Evolutionary conservation across 192 early-diverging fungal genomes (phyloP), one percentile per base, ranked within the genome.

Genomic region (Podochytrium sp.): DNA sequence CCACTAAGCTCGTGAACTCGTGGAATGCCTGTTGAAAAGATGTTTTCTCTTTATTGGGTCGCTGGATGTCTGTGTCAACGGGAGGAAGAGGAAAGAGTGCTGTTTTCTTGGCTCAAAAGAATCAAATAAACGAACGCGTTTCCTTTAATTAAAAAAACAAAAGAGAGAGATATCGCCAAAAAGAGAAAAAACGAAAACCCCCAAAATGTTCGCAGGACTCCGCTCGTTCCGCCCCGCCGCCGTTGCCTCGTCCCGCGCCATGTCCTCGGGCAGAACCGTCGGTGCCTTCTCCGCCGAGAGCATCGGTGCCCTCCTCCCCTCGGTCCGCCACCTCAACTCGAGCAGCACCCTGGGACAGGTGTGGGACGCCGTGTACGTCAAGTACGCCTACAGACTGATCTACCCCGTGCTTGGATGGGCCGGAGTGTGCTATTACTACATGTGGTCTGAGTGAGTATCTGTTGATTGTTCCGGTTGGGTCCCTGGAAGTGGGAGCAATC

Each of bases 281-380:
- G 66, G 66, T 18, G 66, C 52, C 7, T 68, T 68, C 50, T 55
- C 51, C 18, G 7, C 27, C 33, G 66, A 68, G 66, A 37, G 49
- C 66, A 18, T 68, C 35, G 66, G 32, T n/a, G 49, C 49, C 35
- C 50, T 68, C 25, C 66, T 68, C 14, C 66, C 66, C 16, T 27
- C 16, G 10, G 35, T 35, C 43, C 63, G 77, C 56, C 68, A 75
- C 43, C 33, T 85, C 65, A 68, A 66, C 69, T 50, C 32, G 20
- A 65, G 77, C 40, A 81, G 75, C 27, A 86, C 83, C 59, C 77
- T 86, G 5, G 85, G 85, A 43, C 74, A 87, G 65, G 61, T 84
- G n/a, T 81, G 47, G 49, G 83, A 85, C 14, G 71, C 50, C 38
- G 25, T 78, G 38, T 87, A 80, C 78, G 59, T 58, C 56, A 78